phyloP scores from a whole-genome alignment of 1,284 basidiomycete species.

The Cutaneotrichosporon sp. region DNA sequence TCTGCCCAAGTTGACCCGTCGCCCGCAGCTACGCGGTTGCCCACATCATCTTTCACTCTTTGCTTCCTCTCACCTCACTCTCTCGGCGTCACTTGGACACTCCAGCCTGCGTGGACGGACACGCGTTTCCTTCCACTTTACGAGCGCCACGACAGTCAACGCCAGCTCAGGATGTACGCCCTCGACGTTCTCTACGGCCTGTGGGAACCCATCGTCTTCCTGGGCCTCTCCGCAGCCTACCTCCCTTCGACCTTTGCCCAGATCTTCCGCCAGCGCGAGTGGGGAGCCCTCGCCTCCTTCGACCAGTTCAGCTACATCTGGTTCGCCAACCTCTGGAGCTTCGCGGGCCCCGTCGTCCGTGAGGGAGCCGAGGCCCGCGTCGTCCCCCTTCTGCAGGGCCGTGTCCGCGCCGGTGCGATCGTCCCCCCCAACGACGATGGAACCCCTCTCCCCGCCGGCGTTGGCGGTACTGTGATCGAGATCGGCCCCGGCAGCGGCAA shows the following conservation, averaged over 20 bases:
- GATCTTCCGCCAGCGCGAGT: slow-evolving; percentile 8
- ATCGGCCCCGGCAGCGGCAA: slow-evolving; percentile 24
- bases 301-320: slow-evolving; percentile 16
- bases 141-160: no score
- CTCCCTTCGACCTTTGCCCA: slow-evolving; percentile 15
- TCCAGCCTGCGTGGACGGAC: no score
- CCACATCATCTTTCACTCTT: no score
- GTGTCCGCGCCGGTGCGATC: slow-evolving; percentile 17
- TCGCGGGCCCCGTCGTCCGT: slow-evolving; percentile 17
- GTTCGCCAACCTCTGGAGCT: slow-evolving; percentile 21
- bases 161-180: no score
- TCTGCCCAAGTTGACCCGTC: no score
- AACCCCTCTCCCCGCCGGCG: slow-evolving; percentile 3
- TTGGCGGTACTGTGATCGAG: slow-evolving; percentile 22
- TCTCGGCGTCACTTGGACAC: no score
- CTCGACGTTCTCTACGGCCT: slow-evolving; percentile 12
- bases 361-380: slow-evolving; percentile 15
- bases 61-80: no score
- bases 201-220: slow-evolving; percentile 17
- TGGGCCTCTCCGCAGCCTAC: slow-evolving; percentile 11
- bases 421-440: neutral
- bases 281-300: slow-evolving; percentile 12
- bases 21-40: no score
- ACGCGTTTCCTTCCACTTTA: no score
- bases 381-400: slow-evolving; percentile 22